These are phyloP conservation scores for Nectriaceae sp. DNA, from an alignment of 2,329 filamentous ascomycete genomes.

Conservation along the genomic window DNA sequence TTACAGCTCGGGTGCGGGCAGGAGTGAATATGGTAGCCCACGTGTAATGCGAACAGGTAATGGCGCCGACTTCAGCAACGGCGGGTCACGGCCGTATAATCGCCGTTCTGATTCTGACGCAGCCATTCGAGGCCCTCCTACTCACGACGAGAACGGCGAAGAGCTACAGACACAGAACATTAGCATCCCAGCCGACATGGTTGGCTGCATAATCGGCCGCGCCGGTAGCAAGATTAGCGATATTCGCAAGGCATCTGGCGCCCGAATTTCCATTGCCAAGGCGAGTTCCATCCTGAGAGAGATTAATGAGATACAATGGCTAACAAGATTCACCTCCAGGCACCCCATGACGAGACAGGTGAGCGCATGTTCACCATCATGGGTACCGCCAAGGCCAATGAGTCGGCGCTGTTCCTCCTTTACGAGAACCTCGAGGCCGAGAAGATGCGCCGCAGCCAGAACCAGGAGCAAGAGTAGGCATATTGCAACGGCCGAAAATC, in stretches of 20 bases:
- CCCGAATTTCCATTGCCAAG: conserved; percentile 97
- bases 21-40: conserved; percentile 58
- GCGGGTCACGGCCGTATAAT: conserved; percentile 63
- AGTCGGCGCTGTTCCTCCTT: conserved; percentile 91
- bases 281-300: conserved; percentile 39
- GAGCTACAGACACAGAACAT: conserved; percentile 99
- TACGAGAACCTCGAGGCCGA: conserved; percentile 99
- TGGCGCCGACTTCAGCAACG: conserved; percentile 95
- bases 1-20: conserved; percentile 44
- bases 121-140: conserved; percentile 76
- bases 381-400: conserved; percentile 89
- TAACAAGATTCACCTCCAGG: conserved; percentile 41
- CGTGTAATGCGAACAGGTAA: conserved; percentile 95
- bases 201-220: conserved; percentile 97
- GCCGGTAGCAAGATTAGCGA: conserved; percentile 97
- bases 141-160: conserved; percentile 93
- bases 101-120: conserved; percentile 85
- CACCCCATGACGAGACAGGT: conserved; percentile 93
- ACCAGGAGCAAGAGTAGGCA: conserved; percentile 54
- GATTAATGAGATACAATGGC: not conserved
- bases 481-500: conserved; percentile 5
- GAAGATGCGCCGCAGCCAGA: conserved; percentile 96
- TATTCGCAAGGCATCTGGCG: conserved; percentile 94
- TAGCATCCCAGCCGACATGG: conserved; percentile 99
- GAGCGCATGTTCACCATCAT: conserved; percentile 99